A percentile compares a stretch with the other conserved stretches of the same genome.
Evolutionary conservation across 1,284 basidiomycete species (phyloP).

Genomic region (Entoloma clypeatum): DNA sequence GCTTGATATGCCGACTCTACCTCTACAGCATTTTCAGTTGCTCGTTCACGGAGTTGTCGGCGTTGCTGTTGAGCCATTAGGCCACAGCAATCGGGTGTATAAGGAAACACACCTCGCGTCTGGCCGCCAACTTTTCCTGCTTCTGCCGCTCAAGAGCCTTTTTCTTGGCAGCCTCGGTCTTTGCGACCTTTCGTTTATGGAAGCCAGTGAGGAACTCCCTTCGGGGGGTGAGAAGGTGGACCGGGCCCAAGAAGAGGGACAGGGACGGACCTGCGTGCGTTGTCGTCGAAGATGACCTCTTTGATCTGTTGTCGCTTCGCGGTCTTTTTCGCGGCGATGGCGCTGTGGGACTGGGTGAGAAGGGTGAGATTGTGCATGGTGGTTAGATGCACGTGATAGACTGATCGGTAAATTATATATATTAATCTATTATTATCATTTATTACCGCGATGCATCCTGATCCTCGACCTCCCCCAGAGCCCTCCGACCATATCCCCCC

Average conservation of each 20-base stretch:
- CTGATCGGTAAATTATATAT: constrained; percentile 11
- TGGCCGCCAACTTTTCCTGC: constrained; percentile 57
- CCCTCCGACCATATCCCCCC: constrained; percentile 24
- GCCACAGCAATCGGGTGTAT: constrained; percentile 12
- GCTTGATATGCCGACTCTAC: constrained; percentile 71
- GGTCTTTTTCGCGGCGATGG: constrained; percentile 58
- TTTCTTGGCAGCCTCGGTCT: constrained; percentile 65
- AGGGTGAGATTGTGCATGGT: constrained; percentile 37
- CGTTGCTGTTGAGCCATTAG: constrained; percentile 49
- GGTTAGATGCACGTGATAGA: constrained; percentile 13
- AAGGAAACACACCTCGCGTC: constrained; percentile 56
- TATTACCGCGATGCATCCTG: no score
- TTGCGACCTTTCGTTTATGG: constrained; percentile 78
- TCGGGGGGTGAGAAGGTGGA: constrained; percentile 11
- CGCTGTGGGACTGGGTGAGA: constrained; percentile 58
- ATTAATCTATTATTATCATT: no score
- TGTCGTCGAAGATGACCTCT: constrained; percentile 74
- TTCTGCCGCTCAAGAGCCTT: constrained; percentile 68
- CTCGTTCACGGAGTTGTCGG: constrained; percentile 64
- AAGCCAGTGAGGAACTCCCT: constrained; percentile 87
- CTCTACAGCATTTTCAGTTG: constrained; percentile 62
- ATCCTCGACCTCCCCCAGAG: constrained; percentile 16
- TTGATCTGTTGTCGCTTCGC: constrained; percentile 58
- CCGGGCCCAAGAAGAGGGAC: constrained; percentile 10
- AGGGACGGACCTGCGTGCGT: constrained; percentile 57